A percentile compares a stretch with the other conserved stretches of the same genome.
These are phyloP conservation scores for Grigorovia humatica DNA, from an alignment of 805 yeast species.

Conservation along the genomic window DNA sequence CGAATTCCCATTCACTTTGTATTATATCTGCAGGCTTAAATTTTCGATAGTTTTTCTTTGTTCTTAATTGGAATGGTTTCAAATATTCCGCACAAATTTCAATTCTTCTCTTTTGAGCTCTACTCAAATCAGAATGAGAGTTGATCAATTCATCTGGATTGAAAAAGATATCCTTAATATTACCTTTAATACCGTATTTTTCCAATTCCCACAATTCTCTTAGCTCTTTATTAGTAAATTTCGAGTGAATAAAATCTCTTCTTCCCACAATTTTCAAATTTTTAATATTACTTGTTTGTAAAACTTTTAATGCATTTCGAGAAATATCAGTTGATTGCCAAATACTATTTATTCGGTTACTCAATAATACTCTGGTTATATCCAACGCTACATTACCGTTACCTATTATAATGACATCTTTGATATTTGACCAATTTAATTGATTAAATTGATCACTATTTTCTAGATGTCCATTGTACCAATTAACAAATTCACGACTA, in stretches of 20 bases:
- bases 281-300: slow-evolving; percentile 45
- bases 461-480: slow-evolving; percentile 91
- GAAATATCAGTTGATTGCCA: slow-evolving; percentile 71
- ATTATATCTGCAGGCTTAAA: slow-evolving; percentile 6
- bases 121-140: slow-evolving; percentile 28
- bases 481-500: slow-evolving; percentile 82
- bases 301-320: slow-evolving; percentile 42
- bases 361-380: slow-evolving; percentile 68
- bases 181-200: slow-evolving; percentile 40
- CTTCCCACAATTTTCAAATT: slow-evolving; percentile 71
- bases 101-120: slow-evolving; percentile 56
- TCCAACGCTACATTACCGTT: slow-evolving; percentile 96
- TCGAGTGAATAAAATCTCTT: slow-evolving; percentile 75
- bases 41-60: slow-evolving; percentile 22
- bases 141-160: slow-evolving; percentile 14
- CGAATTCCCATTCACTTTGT: slow-evolving; percentile 49
- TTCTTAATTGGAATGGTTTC: slow-evolving; percentile 25
- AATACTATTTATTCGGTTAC: slow-evolving; percentile 36
- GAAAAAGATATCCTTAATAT: slow-evolving; percentile 32
- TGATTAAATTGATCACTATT: slow-evolving; percentile 30
- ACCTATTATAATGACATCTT: slow-evolving; percentile 75
- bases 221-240: slow-evolving; percentile 86
- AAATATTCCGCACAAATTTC: slow-evolving; percentile 49
- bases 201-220: slow-evolving; percentile 67
- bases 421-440: slow-evolving; percentile 52